phyloP scores from a whole-genome alignment of 768 basidiomycete species.

The Termitomyces sp. region DNA sequence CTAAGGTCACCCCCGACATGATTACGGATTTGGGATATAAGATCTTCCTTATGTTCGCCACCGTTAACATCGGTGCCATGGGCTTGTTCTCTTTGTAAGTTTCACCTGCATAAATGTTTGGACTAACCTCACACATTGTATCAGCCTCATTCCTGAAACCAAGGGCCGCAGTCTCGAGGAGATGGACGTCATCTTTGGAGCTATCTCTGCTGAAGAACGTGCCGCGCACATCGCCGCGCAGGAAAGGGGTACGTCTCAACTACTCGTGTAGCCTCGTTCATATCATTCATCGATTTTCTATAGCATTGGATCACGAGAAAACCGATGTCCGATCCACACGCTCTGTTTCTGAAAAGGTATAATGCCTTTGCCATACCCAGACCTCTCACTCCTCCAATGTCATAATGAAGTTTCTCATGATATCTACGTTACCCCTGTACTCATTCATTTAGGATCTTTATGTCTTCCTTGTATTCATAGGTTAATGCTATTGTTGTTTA shows the following conservation, averaged over 20 bases:
- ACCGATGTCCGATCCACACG: background rate
- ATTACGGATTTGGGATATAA: constrained; percentile 63
- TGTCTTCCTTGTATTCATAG: background rate
- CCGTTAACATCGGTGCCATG: constrained; percentile 73
- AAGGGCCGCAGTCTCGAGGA: constrained; percentile 54
- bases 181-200: constrained; percentile 52
- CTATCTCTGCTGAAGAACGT: constrained; percentile 52
- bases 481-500: background rate
- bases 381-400: background rate
- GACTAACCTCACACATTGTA: background rate
- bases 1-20: constrained; percentile 67
- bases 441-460: background rate
- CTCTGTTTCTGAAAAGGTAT: background rate
- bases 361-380: background rate
- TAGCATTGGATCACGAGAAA: constrained; percentile 3
- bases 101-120: background rate
- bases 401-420: background rate
- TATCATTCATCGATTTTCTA: background rate
- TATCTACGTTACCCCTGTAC: background rate
- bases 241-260: constrained; percentile 28
- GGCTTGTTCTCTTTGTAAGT: constrained; percentile 59
- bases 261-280: background rate
- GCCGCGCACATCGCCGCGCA: constrained; percentile 46
- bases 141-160: constrained; percentile 54
- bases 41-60: constrained; percentile 73